Evolutionary conservation across 2,329 filamentous ascomycete genomes (phyloP).

Genomic region (Lachnellula cervina): DNA sequence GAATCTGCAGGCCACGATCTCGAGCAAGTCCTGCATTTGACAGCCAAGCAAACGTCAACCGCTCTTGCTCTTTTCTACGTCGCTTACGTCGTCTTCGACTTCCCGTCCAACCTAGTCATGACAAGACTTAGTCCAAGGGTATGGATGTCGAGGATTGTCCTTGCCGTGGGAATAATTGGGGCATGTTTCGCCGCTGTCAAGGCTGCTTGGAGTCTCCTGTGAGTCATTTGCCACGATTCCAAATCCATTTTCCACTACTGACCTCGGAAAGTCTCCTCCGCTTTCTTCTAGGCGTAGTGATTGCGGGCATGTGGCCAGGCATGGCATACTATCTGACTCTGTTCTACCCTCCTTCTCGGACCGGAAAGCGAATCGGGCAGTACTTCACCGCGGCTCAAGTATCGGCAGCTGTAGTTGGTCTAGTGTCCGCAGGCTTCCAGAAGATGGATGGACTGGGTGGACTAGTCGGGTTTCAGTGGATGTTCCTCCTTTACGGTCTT

Average conservation of each 20-base stretch:
- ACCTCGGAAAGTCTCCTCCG: constrained; percentile 57
- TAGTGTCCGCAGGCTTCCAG: constrained; percentile 88
- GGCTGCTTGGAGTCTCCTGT: constrained; percentile 70
- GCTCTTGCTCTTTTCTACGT: constrained; percentile 88
- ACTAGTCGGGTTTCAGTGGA: constrained; percentile 81
- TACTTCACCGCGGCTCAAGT: constrained; percentile 89
- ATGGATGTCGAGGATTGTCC: constrained; percentile 90
- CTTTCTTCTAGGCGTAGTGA: constrained; percentile 78
- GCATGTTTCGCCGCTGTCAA: constrained; percentile 78
- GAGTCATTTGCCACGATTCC: constrained; percentile 10
- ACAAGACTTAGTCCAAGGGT: constrained; percentile 75
- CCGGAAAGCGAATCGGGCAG: constrained; percentile 80
- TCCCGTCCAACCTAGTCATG: constrained; percentile 87
- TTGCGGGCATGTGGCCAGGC: constrained; percentile 91
- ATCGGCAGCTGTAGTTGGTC: constrained; percentile 80
- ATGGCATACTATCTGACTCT: constrained; percentile 91
- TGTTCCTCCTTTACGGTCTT: constrained; percentile 85
- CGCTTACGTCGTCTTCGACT: constrained; percentile 84
- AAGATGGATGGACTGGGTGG: constrained; percentile 77
- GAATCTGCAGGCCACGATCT: constrained; percentile 64
- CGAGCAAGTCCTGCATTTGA: constrained; percentile 63
- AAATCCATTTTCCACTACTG: constrained; percentile 1
- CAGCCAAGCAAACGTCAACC: constrained; percentile 72
- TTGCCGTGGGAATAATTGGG: constrained; percentile 80
- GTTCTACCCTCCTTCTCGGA: constrained; percentile 84